Evolutionary conservation across 257 asterid species (phyloP).

Genomic region (Solanum medicagineum): DNA sequence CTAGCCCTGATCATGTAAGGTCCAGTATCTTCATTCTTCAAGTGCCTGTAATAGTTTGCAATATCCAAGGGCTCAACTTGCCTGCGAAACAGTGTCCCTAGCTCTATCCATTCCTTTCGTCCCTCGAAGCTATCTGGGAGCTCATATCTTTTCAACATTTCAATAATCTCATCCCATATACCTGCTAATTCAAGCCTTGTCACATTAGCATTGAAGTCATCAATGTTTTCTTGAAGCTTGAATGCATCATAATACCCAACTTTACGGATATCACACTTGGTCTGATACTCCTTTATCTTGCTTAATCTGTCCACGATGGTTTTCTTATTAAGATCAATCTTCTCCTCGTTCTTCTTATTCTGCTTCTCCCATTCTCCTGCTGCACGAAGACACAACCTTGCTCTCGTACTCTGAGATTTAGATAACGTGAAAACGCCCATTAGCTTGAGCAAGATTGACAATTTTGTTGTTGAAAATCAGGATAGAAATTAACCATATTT

Average conservation of each 20-base stretch:
- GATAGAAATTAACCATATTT: neutral
- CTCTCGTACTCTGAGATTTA: slow-evolving; percentile 49
- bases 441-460: neutral
- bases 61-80: slow-evolving; percentile 83
- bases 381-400: slow-evolving; percentile 76
- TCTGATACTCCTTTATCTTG: slow-evolving; percentile 56
- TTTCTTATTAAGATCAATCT: slow-evolving; percentile 34
- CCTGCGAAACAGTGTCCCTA: slow-evolving; percentile 56
- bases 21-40: slow-evolving; percentile 68
- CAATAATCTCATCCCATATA: slow-evolving; percentile 64
- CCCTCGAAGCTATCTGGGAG: slow-evolving; percentile 85
- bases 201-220: slow-evolving; percentile 58
- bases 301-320: slow-evolving; percentile 31
- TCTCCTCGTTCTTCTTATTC: slow-evolving; percentile 47
- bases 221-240: slow-evolving; percentile 40
- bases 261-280: slow-evolving; percentile 47
- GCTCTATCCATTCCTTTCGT: slow-evolving; percentile 59
- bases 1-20: slow-evolving; percentile 69
- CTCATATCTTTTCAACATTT: slow-evolving; percentile 62
- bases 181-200: slow-evolving; percentile 59
- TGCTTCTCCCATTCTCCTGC: slow-evolving; percentile 72
- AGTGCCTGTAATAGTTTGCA: slow-evolving; percentile 75
- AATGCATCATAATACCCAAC: slow-evolving; percentile 79
- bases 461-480: neutral
- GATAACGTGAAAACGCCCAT: neutral